Evolutionary conservation across 2,329 filamentous ascomycete genomes (phyloP).

Genomic region (Colletotrichum spaethianum): DNA sequence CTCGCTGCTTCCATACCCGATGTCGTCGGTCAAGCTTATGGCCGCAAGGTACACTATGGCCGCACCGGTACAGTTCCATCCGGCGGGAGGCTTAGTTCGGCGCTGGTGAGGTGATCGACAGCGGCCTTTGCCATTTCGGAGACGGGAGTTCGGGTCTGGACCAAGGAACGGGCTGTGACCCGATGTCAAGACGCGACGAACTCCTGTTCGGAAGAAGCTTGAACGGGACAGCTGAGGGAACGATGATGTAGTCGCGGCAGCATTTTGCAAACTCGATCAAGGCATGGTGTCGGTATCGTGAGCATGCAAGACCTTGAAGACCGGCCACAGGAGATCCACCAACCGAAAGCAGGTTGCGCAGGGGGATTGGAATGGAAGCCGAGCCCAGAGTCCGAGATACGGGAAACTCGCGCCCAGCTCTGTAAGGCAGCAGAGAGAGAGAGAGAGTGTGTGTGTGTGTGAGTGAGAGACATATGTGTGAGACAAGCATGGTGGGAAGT

Average conservation of each 20-base stretch:
- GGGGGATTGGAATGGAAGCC: slow-evolving; percentile 1
- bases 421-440: not conserved
- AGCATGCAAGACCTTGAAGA: not conserved
- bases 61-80: slow-evolving; percentile 27
- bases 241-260: slow-evolving; percentile 32
- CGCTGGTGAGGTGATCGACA: slow-evolving; percentile 33
- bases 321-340: slow-evolving; percentile 17
- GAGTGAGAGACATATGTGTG: not conserved
- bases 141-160: slow-evolving; percentile 16
- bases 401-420: not conserved
- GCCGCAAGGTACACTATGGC: slow-evolving; percentile 12
- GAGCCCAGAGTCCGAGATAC: slow-evolving; percentile 6
- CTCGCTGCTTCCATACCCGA: not conserved
- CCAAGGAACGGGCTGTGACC: slow-evolving; percentile 22
- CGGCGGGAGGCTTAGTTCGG: slow-evolving; percentile 29
- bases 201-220: slow-evolving; percentile 15
- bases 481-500: slow-evolving; percentile 5
- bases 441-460: too few species aligned
- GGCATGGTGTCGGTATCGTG: slow-evolving; percentile 1
- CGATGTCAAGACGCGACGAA: slow-evolving; percentile 24
- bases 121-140: slow-evolving; percentile 34
- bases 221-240: slow-evolving; percentile 18
- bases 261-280: slow-evolving; percentile 17
- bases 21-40: slow-evolving; percentile 19
- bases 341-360: slow-evolving; percentile 27